Conservation (phyloP, 176 grass and related monocot genomes). For the Carex littledalei region DNA sequence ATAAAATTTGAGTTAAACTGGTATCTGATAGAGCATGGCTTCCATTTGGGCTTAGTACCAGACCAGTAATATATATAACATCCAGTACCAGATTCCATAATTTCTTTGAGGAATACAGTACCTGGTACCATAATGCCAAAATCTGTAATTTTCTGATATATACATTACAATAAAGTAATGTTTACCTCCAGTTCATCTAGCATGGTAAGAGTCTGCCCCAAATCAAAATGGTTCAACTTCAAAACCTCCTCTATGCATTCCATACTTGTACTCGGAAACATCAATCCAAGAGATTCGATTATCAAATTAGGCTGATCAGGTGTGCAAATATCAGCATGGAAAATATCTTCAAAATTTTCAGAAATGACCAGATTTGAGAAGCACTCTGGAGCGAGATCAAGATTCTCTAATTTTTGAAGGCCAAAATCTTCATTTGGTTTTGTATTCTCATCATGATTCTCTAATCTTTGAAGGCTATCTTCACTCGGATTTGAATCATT, state of each 20-base stretch:
- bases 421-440: background rate
- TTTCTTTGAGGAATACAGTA: background rate
- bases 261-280: conserved; percentile 14
- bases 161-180: background rate
- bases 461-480: background rate
- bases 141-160: background rate
- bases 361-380: conserved; percentile 19
- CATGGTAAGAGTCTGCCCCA: conserved; percentile 22
- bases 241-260: conserved; percentile 25
- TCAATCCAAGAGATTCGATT: conserved; percentile 22
- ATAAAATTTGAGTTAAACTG: background rate
- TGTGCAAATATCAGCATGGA: conserved; percentile 7
- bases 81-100: background rate
- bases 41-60: background rate
- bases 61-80: background rate
- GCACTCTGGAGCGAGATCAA: conserved; percentile 15
- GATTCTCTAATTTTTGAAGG: background rate
- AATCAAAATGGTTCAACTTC: conserved; percentile 24
- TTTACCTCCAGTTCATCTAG: conserved; percentile 25
- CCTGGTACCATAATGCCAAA: background rate
- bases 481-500: background rate
- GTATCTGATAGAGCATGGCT: background rate
- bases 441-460: background rate
- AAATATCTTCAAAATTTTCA: conserved; percentile 28
- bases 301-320: conserved; percentile 21